Conservation (phyloP, 192 early-diverging fungal genomes). For the Podila minutissima region DNA sequence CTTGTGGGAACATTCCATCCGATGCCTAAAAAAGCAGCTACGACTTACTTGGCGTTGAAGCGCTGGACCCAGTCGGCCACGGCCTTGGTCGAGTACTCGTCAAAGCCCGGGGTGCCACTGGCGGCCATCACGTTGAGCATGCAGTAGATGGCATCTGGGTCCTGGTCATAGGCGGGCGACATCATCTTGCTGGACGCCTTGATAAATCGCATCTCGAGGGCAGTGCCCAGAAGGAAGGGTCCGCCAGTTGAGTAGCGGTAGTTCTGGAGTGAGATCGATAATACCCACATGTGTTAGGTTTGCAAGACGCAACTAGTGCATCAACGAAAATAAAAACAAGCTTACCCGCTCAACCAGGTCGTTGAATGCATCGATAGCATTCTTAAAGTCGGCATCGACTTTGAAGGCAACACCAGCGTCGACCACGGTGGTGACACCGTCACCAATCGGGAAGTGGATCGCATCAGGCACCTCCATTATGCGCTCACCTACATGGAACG, state of each 20-base stretch:
- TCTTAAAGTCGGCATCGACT: constrained; percentile 26
- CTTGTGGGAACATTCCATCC: too few species aligned
- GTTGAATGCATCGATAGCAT: constrained; percentile 4
- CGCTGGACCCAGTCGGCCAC: constrained; percentile 15
- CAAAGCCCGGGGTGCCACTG: constrained; percentile 27
- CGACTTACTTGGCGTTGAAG: constrained; percentile 40
- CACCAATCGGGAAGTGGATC: constrained; percentile 30
- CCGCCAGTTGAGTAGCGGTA: constrained; percentile 21
- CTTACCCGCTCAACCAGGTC: constrained; percentile 25
- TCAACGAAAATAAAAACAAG: not conserved
- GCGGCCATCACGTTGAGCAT: constrained; percentile 30
- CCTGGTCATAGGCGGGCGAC: constrained; percentile 37
- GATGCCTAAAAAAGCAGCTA: too few species aligned
- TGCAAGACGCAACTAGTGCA: not conserved
- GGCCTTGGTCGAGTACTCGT: constrained; percentile 17
- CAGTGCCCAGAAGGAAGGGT: constrained; percentile 16
- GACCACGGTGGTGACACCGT: constrained; percentile 8
- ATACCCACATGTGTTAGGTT: not conserved
- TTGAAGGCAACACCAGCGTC: constrained; percentile 22
- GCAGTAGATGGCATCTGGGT: constrained; percentile 29
- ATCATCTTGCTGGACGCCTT: constrained; percentile 33
- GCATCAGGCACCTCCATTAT: constrained; percentile 20
- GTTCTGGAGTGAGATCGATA: constrained; percentile 8
- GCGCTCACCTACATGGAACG: constrained; percentile 4
- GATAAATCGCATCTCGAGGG: constrained; percentile 32